Percentiles rank a stretch among this genome's conserved stretches.
Evolutionary conservation across 225 moss, liverwort and hornwort genomes (phyloP).

Genomic region (Pseudisothecium myosuroides): DNA sequence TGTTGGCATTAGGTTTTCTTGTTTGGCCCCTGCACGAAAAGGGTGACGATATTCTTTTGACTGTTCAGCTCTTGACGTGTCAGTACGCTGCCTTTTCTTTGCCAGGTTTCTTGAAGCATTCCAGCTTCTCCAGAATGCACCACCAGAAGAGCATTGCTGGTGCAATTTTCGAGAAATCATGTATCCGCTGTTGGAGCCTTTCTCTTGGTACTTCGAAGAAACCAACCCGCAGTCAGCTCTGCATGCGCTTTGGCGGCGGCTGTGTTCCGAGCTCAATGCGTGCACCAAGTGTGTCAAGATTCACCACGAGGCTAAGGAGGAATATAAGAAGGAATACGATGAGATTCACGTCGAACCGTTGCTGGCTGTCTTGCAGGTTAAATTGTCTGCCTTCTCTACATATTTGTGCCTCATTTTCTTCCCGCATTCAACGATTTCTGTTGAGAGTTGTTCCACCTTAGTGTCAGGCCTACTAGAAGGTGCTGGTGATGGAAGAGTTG

Average conservation of each 20-base stretch:
- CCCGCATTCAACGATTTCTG: neutral
- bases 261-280: slow-evolving; percentile 66
- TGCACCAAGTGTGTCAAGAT: slow-evolving; percentile 80
- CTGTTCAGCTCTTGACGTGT: neutral
- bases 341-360: slow-evolving; percentile 75
- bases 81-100: neutral
- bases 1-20: neutral
- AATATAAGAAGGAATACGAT: slow-evolving; percentile 54
- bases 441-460: neutral
- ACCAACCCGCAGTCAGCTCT: slow-evolving; percentile 38
- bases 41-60: neutral
- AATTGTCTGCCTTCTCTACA: neutral
- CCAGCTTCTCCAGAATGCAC: slow-evolving; percentile 59
- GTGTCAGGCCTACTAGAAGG: neutral
- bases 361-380: slow-evolving; percentile 50
- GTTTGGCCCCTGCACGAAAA: neutral
- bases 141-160: slow-evolving; percentile 81
- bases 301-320: slow-evolving; percentile 80
- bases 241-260: slow-evolving; percentile 69
- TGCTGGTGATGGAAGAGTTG: neutral
- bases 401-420: neutral
- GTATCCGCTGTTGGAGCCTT: slow-evolving; percentile 85
- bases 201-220: slow-evolving; percentile 48
- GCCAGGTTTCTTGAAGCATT: slow-evolving; percentile 65
- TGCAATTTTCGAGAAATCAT: slow-evolving; percentile 69